Evolutionary conservation across 2,329 filamentous ascomycete genomes (phyloP).

Genomic region (Xylariaceae sp.): DNA sequence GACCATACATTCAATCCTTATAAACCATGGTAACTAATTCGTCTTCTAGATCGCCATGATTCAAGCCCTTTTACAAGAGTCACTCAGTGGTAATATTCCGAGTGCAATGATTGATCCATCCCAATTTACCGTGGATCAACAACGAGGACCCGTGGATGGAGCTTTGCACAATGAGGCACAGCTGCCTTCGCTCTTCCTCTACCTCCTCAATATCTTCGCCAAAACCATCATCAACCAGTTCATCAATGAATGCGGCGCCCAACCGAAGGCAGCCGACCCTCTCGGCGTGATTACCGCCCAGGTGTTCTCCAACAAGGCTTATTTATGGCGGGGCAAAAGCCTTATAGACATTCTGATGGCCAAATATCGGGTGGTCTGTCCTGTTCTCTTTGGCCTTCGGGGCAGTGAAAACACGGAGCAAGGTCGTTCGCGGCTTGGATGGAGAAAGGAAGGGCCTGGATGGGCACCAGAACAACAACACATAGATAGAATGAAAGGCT

Average conservation of each 20-base stretch:
- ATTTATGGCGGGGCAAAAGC: constrained; percentile 60
- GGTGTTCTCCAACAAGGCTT: constrained; percentile 64
- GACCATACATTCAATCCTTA: not conserved
- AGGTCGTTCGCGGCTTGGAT: constrained; percentile 65
- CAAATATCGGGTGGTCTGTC: constrained; percentile 75
- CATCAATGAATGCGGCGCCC: constrained; percentile 58
- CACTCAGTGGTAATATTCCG: constrained; percentile 46
- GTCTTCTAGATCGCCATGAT: constrained; percentile 43
- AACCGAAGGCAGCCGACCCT: constrained; percentile 64
- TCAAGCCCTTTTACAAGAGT: constrained; percentile 46
- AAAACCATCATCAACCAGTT: constrained; percentile 69
- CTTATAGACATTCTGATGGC: constrained; percentile 81
- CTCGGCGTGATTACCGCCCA: constrained; percentile 71
- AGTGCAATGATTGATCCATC: constrained; percentile 50
- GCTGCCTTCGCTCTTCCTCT: constrained; percentile 63
- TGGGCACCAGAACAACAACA: constrained; percentile 69
- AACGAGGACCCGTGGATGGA: constrained; percentile 44
- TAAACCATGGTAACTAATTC: constrained; percentile 5
- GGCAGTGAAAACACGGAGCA: constrained; percentile 67
- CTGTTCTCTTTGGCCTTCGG: constrained; percentile 76
- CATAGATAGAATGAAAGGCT: constrained; percentile 73
- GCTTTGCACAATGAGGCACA: constrained; percentile 46
- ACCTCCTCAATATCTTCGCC: constrained; percentile 68
- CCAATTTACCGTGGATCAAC: constrained; percentile 45
- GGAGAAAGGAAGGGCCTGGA: constrained; percentile 56